These are phyloP conservation scores for Ustilago hordei DNA, from an alignment of 1,284 basidiomycete species.

Conservation along the genomic window DNA sequence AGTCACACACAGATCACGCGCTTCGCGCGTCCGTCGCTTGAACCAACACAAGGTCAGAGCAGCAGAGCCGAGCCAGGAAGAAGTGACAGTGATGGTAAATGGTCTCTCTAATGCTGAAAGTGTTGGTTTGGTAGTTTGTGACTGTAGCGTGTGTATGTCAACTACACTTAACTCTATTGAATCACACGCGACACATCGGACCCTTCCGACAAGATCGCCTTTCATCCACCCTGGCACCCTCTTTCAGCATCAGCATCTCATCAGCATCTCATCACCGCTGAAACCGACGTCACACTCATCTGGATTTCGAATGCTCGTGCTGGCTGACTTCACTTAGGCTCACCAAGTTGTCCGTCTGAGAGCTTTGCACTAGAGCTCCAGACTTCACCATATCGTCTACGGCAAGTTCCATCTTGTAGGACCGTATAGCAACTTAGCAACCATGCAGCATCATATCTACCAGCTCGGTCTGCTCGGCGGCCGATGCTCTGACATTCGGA, in stretches of 20 bases:
- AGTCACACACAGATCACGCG: not conserved
- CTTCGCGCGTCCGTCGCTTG: not conserved
- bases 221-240: not conserved
- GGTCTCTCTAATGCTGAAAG: not conserved
- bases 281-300: not conserved
- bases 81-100: no score
- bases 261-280: not conserved
- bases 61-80: not conserved
- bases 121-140: not conserved
- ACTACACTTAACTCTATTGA: not conserved
- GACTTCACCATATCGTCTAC: not conserved
- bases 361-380: not conserved
- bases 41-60: not conserved
- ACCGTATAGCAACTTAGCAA: not conserved
- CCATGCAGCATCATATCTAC: slow-evolving; percentile 51
- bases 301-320: not conserved
- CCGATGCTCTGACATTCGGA: slow-evolving; percentile 56
- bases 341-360: not conserved
- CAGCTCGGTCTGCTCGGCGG: slow-evolving; percentile 49
- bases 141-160: not conserved
- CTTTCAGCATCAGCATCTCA: not conserved
- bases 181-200: not conserved
- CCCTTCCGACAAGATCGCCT: not conserved
- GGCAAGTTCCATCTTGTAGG: not conserved
- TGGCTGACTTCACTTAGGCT: not conserved